phyloP scores from a whole-genome alignment of 2,329 filamentous ascomycete species.

The Exophiala alcalophila region DNA sequence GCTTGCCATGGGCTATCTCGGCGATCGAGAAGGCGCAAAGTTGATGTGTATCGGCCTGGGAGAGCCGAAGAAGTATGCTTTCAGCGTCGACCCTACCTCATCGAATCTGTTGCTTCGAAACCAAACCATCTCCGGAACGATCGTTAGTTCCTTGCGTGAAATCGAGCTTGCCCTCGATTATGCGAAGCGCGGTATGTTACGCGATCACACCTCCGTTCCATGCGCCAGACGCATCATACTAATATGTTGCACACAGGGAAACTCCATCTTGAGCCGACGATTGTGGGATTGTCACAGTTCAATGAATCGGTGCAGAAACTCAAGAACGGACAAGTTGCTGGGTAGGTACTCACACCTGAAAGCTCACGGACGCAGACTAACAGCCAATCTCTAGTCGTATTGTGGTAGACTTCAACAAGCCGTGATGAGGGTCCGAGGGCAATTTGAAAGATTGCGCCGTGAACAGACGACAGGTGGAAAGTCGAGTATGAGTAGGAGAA shows the following conservation, averaged over 20 bases:
- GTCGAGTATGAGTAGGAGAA: too few relatives aligned
- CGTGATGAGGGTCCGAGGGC: too few relatives aligned
- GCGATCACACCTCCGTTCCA: too few relatives aligned
- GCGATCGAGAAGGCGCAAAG: slow-evolving; percentile 48
- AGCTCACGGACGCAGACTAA: not conserved
- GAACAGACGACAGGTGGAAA: too few relatives aligned
- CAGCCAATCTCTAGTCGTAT: slow-evolving; percentile 21
- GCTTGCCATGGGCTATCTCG: slow-evolving; percentile 43
- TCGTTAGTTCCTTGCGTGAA: slow-evolving; percentile 20
- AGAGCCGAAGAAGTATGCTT: slow-evolving; percentile 14
- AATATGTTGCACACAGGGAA: slow-evolving; percentile 18
- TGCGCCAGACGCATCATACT: too few relatives aligned
- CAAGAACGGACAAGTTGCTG: slow-evolving; percentile 29
- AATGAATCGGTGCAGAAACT: slow-evolving; percentile 29
- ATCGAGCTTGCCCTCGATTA: slow-evolving; percentile 24
- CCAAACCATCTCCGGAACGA: slow-evolving; percentile 21
- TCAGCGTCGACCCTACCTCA: slow-evolving; percentile 18
- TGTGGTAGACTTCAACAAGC: slow-evolving; percentile 29
- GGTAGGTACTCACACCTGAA: slow-evolving; percentile 12
- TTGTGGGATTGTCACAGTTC: slow-evolving; percentile 25
- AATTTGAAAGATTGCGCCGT: too few relatives aligned
- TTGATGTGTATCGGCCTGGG: slow-evolving; percentile 52
- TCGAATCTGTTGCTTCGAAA: slow-evolving; percentile 18
- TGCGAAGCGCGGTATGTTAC: slow-evolving; percentile 19
- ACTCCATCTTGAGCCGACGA: slow-evolving; percentile 26